Evolutionary conservation across 2,329 filamentous ascomycete genomes (phyloP).

Genomic region (Colletotrichum truncatum): DNA sequence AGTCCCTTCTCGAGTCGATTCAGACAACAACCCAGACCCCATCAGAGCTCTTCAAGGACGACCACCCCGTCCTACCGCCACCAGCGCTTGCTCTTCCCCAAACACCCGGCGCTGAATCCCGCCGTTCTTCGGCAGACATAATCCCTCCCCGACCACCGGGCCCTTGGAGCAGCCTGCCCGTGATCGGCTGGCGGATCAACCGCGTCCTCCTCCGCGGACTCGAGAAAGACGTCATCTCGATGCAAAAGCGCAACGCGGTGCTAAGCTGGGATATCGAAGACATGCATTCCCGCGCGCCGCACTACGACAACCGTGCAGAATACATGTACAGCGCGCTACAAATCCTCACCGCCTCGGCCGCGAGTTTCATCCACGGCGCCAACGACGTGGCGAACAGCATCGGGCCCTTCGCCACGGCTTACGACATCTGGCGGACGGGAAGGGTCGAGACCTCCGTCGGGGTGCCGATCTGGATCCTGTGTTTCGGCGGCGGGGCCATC

Average conservation of each 20-base stretch:
- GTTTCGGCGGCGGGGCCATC: conserved; percentile 56
- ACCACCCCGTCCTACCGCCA: conserved; percentile 39
- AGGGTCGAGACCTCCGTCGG: conserved; percentile 43
- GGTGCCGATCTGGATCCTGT: conserved; percentile 60
- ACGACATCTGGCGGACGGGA: conserved; percentile 57
- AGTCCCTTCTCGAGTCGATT: conserved; percentile 44
- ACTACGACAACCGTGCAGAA: conserved; percentile 63
- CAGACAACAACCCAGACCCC: conserved; percentile 34
- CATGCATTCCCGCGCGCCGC: conserved; percentile 57
- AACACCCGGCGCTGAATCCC: conserved; percentile 3
- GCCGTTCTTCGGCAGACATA: conserved; percentile 32
- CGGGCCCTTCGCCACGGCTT: conserved; percentile 61
- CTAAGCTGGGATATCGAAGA: conserved; percentile 57
- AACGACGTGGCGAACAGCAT: conserved; percentile 65
- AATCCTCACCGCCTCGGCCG: conserved; percentile 60
- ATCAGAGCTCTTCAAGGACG: conserved; percentile 39
- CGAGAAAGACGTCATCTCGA: conserved; percentile 56
- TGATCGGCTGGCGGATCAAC: conserved; percentile 51
- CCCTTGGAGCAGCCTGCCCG: conserved; percentile 49
- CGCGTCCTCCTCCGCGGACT: conserved; percentile 55
- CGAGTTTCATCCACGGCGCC: conserved; percentile 65
- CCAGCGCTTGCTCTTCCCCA: conserved; percentile 36
- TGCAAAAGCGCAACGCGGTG: conserved; percentile 57
- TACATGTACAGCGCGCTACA: conserved; percentile 59
- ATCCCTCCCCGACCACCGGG: conserved; percentile 45